Evolutionary conservation across 2,329 filamentous ascomycete species (phyloP).

Genomic region (Pseudogymnoascus sp.): DNA sequence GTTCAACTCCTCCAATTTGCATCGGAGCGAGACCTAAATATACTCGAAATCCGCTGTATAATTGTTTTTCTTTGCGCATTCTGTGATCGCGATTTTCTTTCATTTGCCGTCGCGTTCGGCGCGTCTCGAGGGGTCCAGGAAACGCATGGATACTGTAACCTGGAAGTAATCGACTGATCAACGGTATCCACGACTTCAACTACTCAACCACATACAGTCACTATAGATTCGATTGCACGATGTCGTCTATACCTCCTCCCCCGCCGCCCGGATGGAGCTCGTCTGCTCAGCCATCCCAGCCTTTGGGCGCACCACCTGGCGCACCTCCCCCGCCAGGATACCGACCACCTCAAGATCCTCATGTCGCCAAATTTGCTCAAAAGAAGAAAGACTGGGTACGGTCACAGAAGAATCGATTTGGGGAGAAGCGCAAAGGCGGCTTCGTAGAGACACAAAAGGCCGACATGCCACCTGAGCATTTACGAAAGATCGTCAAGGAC

Average conservation of each 20-base stretch:
- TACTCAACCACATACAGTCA: not conserved
- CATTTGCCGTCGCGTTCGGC: conserved; percentile 13
- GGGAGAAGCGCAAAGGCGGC: conserved; percentile 91
- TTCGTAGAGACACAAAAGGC: conserved; percentile 98
- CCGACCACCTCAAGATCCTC: conserved; percentile 69
- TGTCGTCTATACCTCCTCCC: conserved; percentile 54
- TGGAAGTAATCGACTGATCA: conserved; percentile 2
- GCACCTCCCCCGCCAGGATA: conserved; percentile 78
- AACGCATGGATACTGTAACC: conserved; percentile 4
- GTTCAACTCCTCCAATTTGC: conserved; percentile 4
- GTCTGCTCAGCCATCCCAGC: conserved; percentile 41
- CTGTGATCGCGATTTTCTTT: conserved; percentile 8
- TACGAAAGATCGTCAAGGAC: conserved; percentile 96
- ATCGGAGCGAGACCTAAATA: conserved; percentile 5
- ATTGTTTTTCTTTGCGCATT: conserved; percentile 7
- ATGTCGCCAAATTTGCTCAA: conserved; percentile 88
- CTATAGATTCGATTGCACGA: conserved; percentile 26
- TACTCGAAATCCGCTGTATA: conserved; percentile 6
- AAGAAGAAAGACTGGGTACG: conserved; percentile 99
- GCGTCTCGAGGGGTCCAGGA: conserved; percentile 5
- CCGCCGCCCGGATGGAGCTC: conserved; percentile 60
- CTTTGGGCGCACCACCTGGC: conserved; percentile 35
- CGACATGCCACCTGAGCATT: conserved; percentile 95
- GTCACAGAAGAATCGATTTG: conserved; percentile 82
- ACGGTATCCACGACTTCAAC: conserved; percentile 8